A percentile compares a stretch with the other conserved stretches of the same genome.
Conservation (phyloP, 2,329 filamentous ascomycete genomes). For the Alternaria longipes region DNA sequence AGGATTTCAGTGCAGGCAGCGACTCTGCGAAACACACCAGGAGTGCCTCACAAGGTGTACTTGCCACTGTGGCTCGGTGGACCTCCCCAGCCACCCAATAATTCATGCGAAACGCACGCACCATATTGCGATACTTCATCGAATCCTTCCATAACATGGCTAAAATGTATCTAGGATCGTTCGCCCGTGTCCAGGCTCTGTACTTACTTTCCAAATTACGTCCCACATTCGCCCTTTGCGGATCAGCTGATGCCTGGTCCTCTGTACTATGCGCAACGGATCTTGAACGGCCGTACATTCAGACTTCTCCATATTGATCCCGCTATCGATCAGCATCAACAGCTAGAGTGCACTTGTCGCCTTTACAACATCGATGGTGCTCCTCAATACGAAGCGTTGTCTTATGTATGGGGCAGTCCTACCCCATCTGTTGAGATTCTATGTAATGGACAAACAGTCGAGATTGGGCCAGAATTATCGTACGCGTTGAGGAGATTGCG, state of each 20-base stretch:
- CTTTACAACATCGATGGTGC: neutral
- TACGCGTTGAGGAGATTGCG: too few relatives aligned
- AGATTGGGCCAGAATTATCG: fast-evolving
- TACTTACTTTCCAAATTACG: neutral
- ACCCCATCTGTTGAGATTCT: too few relatives aligned
- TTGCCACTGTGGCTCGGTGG: neutral
- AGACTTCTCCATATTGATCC: neutral
- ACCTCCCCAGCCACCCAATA: neutral
- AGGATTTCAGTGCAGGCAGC: neutral
- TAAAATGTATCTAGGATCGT: neutral
- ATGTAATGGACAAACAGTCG: fast-evolving
- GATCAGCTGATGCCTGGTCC: neutral
- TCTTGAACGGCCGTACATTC: neutral
- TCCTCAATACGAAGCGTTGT: slow-evolving; percentile 17
- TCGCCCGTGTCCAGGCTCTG: neutral
- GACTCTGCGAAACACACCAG: neutral
- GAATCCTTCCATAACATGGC: neutral
- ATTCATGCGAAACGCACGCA: neutral
- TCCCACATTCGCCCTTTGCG: neutral
- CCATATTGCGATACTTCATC: neutral
- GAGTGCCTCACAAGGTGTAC: neutral
- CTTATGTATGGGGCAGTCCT: neutral
- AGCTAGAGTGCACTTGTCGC: neutral
- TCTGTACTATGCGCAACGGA: fast-evolving
- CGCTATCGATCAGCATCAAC: neutral